These are phyloP conservation scores for Phtheirospermum japonicum DNA, from an alignment of 257 asterid species.

Conservation along the genomic window DNA sequence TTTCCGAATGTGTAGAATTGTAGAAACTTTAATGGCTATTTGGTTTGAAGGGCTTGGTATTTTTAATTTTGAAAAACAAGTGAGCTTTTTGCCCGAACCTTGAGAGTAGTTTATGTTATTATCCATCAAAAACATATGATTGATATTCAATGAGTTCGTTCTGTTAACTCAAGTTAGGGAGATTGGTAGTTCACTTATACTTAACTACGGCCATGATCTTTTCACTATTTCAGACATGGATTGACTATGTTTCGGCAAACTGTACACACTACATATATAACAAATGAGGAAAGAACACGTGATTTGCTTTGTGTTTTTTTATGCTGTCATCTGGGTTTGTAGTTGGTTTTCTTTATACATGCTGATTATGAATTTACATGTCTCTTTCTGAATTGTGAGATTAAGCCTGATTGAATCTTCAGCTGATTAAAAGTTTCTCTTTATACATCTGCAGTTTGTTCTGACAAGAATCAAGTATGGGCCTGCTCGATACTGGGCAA, in stretches of 20 bases:
- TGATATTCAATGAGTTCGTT: no score
- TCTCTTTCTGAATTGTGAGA: background rate
- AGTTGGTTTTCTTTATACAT: background rate
- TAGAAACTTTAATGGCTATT: background rate
- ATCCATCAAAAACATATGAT: no score
- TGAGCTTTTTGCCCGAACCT: no score
- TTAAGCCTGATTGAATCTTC: conserved; percentile 13
- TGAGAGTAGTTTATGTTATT: no score
- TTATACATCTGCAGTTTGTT: conserved; percentile 64
- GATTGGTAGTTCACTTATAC: background rate
- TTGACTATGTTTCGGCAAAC: no score
- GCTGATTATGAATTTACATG: background rate
- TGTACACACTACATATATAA: no score
- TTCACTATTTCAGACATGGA: no score
- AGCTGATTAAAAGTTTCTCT: conserved; percentile 22
- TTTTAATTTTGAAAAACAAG: no score
- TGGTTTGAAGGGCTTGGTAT: conserved; percentile 2
- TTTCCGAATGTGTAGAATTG: background rate
- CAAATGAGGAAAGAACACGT: no score
- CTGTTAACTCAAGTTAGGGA: no score
- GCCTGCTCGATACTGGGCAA: conserved; percentile 98
- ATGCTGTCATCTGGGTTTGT: background rate
- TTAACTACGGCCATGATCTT: background rate
- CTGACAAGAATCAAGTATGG: conserved; percentile 88
- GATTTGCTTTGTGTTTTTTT: no score